Evolutionary conservation across 2,329 filamentous ascomycete species (phyloP).

Genomic region (Scedosporium apiospermum): DNA sequence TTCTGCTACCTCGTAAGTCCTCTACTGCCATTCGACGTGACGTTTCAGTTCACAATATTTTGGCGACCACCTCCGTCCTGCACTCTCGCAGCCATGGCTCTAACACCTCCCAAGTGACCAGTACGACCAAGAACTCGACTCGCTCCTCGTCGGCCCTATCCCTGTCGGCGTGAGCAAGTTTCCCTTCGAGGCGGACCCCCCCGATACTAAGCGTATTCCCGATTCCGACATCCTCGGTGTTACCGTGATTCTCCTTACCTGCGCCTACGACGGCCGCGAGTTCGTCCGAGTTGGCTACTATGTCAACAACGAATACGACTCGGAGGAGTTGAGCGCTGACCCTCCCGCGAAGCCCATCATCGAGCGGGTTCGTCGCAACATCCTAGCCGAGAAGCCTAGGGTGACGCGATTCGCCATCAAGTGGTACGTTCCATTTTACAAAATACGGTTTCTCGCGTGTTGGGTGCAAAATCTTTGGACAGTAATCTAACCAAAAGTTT

Average conservation of each 20-base stretch:
- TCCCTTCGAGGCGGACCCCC: conserved; percentile 89
- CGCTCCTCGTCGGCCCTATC: conserved; percentile 92
- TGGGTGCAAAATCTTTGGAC: neutral
- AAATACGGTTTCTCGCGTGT: neutral
- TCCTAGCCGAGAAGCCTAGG: conserved; percentile 92
- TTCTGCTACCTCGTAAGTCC: conserved; percentile 84
- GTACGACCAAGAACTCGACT: conserved; percentile 97
- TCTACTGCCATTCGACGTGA: neutral
- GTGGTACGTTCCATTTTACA: conserved; percentile 54
- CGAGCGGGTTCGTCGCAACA: conserved; percentile 84
- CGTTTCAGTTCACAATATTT: neutral
- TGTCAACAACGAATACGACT: conserved; percentile 98
- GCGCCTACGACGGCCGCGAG: conserved; percentile 91
- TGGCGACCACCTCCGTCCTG: neutral
- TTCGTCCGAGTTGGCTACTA: conserved; percentile 99
- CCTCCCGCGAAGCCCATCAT: conserved; percentile 87
- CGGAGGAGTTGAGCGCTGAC: conserved; percentile 78
- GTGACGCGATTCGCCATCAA: conserved; percentile 98
- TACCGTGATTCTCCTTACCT: conserved; percentile 92
- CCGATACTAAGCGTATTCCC: conserved; percentile 82
- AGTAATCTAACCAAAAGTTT: neutral
- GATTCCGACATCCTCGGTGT: conserved; percentile 93
- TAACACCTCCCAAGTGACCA: conserved; percentile 58
- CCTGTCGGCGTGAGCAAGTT: conserved; percentile 98
- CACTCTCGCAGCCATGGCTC: neutral